A percentile compares a stretch with the other conserved stretches of the same genome.
phyloP scores from a whole-genome alignment of 768 basidiomycete species.

The Phlebiopsis flavidoalba region DNA sequence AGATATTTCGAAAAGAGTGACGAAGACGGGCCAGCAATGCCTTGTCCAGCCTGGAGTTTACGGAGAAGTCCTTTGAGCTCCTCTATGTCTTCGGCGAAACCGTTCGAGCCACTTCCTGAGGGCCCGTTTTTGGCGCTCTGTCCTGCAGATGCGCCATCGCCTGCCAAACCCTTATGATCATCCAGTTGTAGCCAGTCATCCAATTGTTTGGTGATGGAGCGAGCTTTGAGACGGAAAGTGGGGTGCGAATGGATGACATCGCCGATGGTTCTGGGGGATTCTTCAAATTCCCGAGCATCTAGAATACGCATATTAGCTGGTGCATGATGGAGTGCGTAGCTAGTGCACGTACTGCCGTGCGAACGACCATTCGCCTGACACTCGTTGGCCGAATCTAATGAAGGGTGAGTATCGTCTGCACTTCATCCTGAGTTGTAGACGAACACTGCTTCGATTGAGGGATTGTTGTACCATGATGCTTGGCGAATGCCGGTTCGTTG shows the following conservation, averaged over 20 bases:
- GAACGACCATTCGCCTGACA: conserved; percentile 89
- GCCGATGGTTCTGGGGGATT: conserved; percentile 75
- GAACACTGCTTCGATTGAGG: conserved; percentile 74
- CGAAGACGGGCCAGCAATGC: background rate
- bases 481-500: conserved; percentile 89
- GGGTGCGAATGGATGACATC: conserved; percentile 85
- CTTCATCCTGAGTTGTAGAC: conserved; percentile 16
- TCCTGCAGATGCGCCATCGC: conserved; percentile 30
- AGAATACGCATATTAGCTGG: conserved; percentile 3
- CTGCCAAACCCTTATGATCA: conserved; percentile 56
- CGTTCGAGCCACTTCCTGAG: conserved; percentile 36
- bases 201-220: conserved; percentile 62
- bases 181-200: conserved; percentile 75
- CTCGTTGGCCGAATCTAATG: conserved; percentile 82
- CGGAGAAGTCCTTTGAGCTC: conserved; percentile 61
- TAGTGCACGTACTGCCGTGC: conserved; percentile 61
- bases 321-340: background rate
- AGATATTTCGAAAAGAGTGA: background rate
- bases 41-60: conserved; percentile 25
- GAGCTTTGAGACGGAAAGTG: conserved; percentile 74
- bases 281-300: conserved; percentile 86
- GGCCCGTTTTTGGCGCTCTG: background rate
- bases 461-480: conserved; percentile 63
- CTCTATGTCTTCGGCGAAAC: conserved; percentile 63
- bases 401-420: conserved; percentile 8